Evolutionary conservation across 805 yeast genomes (phyloP).

Genomic region (Yarrowia deformans): DNA sequence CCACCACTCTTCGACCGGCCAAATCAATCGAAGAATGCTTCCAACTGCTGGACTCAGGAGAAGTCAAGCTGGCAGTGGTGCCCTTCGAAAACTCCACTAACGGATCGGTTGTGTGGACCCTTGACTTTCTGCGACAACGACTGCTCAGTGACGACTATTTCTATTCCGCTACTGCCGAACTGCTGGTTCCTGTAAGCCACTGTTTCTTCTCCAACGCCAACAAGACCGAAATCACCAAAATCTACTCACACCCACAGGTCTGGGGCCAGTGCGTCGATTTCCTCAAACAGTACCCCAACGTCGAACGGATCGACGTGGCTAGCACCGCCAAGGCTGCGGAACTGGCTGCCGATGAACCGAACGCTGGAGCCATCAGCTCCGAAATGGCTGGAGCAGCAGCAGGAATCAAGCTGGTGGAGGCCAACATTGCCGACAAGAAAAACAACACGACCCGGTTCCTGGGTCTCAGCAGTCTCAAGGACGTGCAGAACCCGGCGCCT

Average conservation of each 20-base stretch:
- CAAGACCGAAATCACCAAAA: constrained; percentile 54
- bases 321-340: constrained; percentile 90
- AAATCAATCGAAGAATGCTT: constrained; percentile 62
- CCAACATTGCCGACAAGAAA: constrained; percentile 71
- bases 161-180: constrained; percentile 69
- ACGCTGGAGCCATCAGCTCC: constrained; percentile 77
- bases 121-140: constrained; percentile 74
- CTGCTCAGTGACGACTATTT: constrained; percentile 14
- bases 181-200: constrained; percentile 83
- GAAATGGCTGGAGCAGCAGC: constrained; percentile 68
- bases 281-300: constrained; percentile 48
- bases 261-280: constrained; percentile 91
- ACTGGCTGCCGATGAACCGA: constrained; percentile 55
- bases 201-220: constrained; percentile 60
- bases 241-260: constrained; percentile 96
- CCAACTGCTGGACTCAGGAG: constrained; percentile 55
- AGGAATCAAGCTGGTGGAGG: constrained; percentile 60
- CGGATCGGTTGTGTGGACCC: constrained; percentile 88
- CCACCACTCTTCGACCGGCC: constrained; percentile 42
- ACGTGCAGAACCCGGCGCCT: constrained; percentile 25
- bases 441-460: constrained; percentile 89
- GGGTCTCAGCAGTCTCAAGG: constrained; percentile 56
- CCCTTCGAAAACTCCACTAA: constrained; percentile 96
- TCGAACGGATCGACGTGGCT: constrained; percentile 66
- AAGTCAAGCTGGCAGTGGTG: constrained; percentile 74